Base-by-base conservation (phyloP, 495 filamentous ascomycete species). In the Letharia columbiana region DNA sequence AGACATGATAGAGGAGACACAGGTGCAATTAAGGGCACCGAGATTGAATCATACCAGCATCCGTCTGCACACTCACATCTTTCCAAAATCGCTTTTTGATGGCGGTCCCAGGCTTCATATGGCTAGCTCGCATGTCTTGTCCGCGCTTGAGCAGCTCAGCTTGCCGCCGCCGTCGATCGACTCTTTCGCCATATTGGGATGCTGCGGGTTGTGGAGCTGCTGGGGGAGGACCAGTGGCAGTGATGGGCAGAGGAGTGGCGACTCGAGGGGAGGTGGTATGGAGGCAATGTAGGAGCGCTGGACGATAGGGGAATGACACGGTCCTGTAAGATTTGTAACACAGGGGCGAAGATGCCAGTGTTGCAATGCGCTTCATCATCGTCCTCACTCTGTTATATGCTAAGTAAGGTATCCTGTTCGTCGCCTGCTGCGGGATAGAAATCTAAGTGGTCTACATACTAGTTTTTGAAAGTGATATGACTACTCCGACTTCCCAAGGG, bases 201-300 rank as follows among this genome's bases (percentile, higher is more conserved):
- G 83, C 76, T 5, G 81, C 73, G 13, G 91, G 84, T 18, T 80
- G 74, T 1, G 92, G 92, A 12, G 89, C 83, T 68, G 85, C 81
- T 2, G 93, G 93, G 5, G 93, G 93, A 54, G 93, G 93, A 7
- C 91, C 93, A 62, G 90, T 86, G 33, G 90, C 86, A 49, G 89
- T 90, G 62, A 90, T 82, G 41, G 91, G 86, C 28, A 88, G 79
- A 28, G 86, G 81, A 60, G 79, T 82, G 18, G 88, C 88, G 37
- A 75, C 73, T 61, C 73, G 73, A n/a, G 77, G 67, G 15, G 80
- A 49, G 9, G 80, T 80, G 7, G 80, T 83, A 72, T 87, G 82
- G n/a, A 89, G 78, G 68, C 70, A 79, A 69, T 64, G 68, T 31
- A 62, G 28, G 33, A 60, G 20, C 18, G 42, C n/a, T 2, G 42